phyloP scores from a whole-genome alignment of 129 eudicot species.

The Tanacetum coccineum region DNA sequence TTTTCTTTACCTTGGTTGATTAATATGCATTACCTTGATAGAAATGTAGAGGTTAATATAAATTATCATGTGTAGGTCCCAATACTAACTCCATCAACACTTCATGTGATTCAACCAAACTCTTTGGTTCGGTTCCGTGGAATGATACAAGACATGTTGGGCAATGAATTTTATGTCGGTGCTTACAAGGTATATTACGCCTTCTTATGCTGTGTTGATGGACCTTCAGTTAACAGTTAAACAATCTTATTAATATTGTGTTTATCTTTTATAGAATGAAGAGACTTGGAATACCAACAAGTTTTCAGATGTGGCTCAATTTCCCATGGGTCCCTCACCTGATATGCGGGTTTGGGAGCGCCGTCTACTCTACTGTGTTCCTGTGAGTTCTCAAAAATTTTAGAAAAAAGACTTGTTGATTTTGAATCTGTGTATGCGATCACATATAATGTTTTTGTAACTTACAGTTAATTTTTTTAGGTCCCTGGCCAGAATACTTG shows the following conservation, averaged over 20 bases:
- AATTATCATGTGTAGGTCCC: slow-evolving; percentile 61
- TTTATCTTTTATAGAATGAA: slow-evolving; percentile 37
- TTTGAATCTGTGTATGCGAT: background rate
- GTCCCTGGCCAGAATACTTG: slow-evolving; percentile 88
- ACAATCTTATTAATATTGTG: background rate
- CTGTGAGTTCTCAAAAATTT: slow-evolving; percentile 50
- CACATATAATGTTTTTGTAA: background rate
- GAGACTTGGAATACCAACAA: slow-evolving; percentile 84
- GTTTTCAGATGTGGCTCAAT: slow-evolving; percentile 58
- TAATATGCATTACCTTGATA: background rate
- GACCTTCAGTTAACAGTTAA: background rate
- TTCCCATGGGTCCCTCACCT: slow-evolving; percentile 48
- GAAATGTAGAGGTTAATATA: background rate
- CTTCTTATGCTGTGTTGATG: too few species aligned
- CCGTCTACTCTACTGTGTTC: slow-evolving; percentile 72
- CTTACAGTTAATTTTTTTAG: slow-evolving; percentile 30
- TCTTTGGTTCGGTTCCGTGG: slow-evolving; percentile 84
- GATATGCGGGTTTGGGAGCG: slow-evolving; percentile 82
- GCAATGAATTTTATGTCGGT: slow-evolving; percentile 89
- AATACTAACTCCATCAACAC: slow-evolving; percentile 47
- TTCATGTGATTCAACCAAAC: slow-evolving; percentile 54
- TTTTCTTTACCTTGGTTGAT: background rate
- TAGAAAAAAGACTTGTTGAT: background rate
- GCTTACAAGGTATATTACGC: slow-evolving; percentile 67
- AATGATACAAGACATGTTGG: slow-evolving; percentile 95